phyloP scores from a whole-genome alignment of 805 yeast species.

The Wickerhamiella qilinensis region DNA sequence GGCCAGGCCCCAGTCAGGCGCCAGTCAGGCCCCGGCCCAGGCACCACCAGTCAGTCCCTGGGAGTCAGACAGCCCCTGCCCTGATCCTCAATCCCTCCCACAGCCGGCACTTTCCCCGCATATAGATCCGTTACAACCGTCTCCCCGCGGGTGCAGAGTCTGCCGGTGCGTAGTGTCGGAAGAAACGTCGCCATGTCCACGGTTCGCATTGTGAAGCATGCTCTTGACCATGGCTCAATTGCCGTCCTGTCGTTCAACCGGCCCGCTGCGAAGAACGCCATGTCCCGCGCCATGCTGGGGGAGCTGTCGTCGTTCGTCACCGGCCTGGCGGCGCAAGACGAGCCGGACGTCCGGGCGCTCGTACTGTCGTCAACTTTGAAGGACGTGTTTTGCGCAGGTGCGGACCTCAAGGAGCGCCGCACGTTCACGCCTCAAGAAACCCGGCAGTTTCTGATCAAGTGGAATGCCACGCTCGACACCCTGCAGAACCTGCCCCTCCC shows the following conservation, averaged over 20 bases:
- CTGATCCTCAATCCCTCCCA: too few species aligned
- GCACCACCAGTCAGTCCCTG: too few species aligned
- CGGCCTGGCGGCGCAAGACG: constrained; percentile 13
- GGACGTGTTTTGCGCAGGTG: constrained; percentile 24
- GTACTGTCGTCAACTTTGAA: constrained; percentile 15
- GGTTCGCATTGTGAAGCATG: not conserved
- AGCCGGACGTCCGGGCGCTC: constrained; percentile 13
- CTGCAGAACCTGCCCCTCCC: constrained; percentile 23
- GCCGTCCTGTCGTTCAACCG: not conserved
- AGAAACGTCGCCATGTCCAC: too few species aligned
- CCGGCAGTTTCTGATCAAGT: constrained; percentile 15
- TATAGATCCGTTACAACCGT: too few species aligned
- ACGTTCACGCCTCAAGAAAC: constrained; percentile 19
- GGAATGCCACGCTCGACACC: constrained; percentile 19
- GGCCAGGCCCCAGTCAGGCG: too few species aligned
- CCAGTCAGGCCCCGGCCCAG: too few species aligned
- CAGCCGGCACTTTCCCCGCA: too few species aligned
- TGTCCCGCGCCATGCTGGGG: constrained; percentile 16
- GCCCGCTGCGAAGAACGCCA: constrained; percentile 13
- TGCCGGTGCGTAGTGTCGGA: too few species aligned
- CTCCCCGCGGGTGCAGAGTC: too few species aligned
- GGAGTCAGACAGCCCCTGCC: too few species aligned
- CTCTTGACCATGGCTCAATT: not conserved
- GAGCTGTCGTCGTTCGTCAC: constrained; percentile 16
- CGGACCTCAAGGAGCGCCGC: constrained; percentile 27